Evolutionary conservation across 139 green algal genomes (phyloP).

Genomic region (Astrephomene gubernaculifera): DNA sequence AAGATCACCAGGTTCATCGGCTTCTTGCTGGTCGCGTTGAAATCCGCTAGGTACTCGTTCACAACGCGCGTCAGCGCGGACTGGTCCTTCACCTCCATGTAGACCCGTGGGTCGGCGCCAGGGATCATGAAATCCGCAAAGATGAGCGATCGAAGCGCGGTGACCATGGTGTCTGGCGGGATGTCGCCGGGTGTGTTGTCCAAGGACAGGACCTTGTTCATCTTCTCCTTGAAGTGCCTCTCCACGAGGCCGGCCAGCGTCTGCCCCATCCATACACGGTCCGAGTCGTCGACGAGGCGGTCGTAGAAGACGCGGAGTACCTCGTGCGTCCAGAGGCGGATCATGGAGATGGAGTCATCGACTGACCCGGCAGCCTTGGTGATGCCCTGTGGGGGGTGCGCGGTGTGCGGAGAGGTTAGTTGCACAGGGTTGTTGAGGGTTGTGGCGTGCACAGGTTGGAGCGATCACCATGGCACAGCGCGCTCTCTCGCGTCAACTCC

Average conservation of each 20-base stretch:
- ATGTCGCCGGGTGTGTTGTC: constrained; percentile 36
- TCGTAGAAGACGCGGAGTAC: constrained; percentile 63
- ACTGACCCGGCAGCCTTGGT: constrained; percentile 57
- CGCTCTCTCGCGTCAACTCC: no score
- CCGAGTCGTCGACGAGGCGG: constrained; percentile 71
- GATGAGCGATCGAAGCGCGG: constrained; percentile 67
- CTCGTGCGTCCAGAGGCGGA: constrained; percentile 81
- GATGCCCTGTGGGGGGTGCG: constrained; percentile 60
- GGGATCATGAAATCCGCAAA: constrained; percentile 87
- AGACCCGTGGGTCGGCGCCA: constrained; percentile 60
- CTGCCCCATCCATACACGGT: constrained; percentile 67
- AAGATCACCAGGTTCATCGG: constrained; percentile 85
- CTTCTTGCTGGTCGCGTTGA: constrained; percentile 82
- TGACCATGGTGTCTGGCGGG: constrained; percentile 55
- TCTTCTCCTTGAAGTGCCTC: constrained; percentile 82
- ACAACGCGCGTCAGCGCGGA: constrained; percentile 54
- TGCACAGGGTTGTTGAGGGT: no score
- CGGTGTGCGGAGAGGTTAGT: not conserved
- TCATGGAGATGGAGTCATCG: constrained; percentile 47
- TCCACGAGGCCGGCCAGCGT: constrained; percentile 64
- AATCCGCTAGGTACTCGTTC: constrained; percentile 75
- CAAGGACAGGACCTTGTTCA: constrained; percentile 53
- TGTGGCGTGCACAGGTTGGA: no score
- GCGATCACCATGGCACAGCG: no score
- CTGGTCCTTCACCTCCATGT: constrained; percentile 69